Percentiles rank a stretch among this genome's conserved stretches.
phyloP scores from a whole-genome alignment of 2,329 filamentous ascomycete species.

The Graphilbum ipis-grandicollis region DNA sequence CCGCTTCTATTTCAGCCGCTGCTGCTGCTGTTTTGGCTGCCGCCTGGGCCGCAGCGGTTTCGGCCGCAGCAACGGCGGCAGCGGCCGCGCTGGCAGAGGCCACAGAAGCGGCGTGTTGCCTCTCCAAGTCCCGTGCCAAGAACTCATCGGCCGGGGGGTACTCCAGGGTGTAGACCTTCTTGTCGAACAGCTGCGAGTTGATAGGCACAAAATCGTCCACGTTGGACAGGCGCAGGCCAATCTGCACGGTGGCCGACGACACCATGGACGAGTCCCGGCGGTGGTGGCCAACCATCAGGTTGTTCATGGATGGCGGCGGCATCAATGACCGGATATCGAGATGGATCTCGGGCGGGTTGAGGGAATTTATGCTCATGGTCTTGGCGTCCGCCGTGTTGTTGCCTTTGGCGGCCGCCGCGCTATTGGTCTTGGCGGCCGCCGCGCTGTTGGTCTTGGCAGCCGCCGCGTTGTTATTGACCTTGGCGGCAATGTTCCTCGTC shows the following conservation, averaged over 20 bases:
- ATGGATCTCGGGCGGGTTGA: conserved; percentile 8
- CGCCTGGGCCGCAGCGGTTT: no score
- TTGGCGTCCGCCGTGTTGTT: neutral
- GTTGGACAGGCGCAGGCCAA: conserved; percentile 50
- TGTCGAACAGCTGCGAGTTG: conserved; percentile 14
- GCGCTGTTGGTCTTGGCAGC: neutral
- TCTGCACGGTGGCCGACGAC: conserved; percentile 54
- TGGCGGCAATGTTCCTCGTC: no score
- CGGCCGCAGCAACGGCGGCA: no score
- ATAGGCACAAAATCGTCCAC: conserved; percentile 29
- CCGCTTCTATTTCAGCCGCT: no score
- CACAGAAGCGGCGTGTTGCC: neutral
- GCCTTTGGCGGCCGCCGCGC: neutral
- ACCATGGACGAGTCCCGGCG: conserved; percentile 42
- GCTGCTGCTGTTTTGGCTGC: neutral
- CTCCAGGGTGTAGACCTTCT: conserved; percentile 20
- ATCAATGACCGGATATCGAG: conserved; percentile 15
- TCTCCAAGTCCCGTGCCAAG: neutral
- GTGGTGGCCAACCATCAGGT: conserved; percentile 25
- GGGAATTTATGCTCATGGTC: neutral
- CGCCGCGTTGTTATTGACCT: no score
- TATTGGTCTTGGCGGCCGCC: neutral
- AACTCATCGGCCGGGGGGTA: conserved; percentile 3
- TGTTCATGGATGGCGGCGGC: conserved; percentile 26
- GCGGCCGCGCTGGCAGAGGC: neutral